Evolutionary conservation across 495 filamentous ascomycete species (phyloP), one percentile per base, ranked within the genome.

Genomic region (Penicillium bialowiezense): DNA sequence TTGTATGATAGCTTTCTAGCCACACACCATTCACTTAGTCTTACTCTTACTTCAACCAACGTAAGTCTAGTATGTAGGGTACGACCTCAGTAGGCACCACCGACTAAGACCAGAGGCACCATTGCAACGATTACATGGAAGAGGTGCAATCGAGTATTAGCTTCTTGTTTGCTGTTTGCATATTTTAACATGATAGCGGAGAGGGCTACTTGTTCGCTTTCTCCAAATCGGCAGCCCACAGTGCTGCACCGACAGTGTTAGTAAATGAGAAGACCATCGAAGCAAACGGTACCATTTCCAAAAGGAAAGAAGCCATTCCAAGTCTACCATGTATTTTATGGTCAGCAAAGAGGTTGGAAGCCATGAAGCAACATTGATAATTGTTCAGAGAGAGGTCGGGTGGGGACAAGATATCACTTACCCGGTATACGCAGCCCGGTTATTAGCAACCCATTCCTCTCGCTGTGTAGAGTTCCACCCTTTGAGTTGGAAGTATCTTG

Each of bases 221-320:
- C 69, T 97, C 93, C 44, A 97, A 79, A 71, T 97, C 92, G 6
- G 89, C 86, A 17, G 93, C 91, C 90, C 90, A 98, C 21, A 98
- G 73, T 15, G 91, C 93, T 19, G 93, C 93, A 1, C 92, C 93
- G 41, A 92, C 89, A 8, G 88, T 85, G 63, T 95, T 97, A 2
- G 90, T 96, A 56, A 95, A 97, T 7, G 87, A 73, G 64, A 97
- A 96, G 34, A 90, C 73, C 34, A 96, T 86, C 3, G 88, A 91
- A 12, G 78, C 78, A 41, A 96, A 61, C 2, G 93, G 93, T 5
- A 97, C 67, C 75, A 96, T 83, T 62, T 98, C 91, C 21, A 95
- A 77, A 0, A 90, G 64, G 28, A 87, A 85, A 3, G 88, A 81
- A 20, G 85, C 77, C 9, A 88, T 79, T 7, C 91, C 91, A 55